phyloP scores from a whole-genome alignment of 768 basidiomycete species.

The Harrya chromipes region DNA sequence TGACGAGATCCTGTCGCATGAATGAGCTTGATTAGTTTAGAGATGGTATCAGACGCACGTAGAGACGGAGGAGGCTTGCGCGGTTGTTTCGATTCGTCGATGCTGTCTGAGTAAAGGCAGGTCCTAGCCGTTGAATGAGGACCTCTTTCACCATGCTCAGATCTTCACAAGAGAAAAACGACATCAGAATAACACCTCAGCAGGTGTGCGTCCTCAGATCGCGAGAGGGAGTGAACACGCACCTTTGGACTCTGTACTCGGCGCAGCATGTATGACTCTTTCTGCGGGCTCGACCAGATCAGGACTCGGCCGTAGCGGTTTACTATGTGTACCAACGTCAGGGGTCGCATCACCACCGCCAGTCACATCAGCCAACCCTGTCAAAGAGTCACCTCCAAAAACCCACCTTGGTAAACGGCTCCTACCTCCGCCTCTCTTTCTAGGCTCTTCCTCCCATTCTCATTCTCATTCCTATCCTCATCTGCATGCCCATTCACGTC shows the following conservation, averaged over 20 bases:
- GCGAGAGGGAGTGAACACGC: not conserved
- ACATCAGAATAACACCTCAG: not conserved
- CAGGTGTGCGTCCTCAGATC: not conserved
- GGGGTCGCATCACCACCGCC: not conserved
- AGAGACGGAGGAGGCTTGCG: constrained; percentile 28
- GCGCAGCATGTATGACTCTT: constrained; percentile 61
- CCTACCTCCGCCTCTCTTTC: constrained; percentile 9
- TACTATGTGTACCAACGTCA: constrained; percentile 26
- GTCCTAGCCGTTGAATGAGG: constrained; percentile 54
- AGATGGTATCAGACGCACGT: too few species aligned
- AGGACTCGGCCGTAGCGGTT: constrained; percentile 40
- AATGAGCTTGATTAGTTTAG: too few species aligned
- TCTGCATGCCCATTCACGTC: not conserved
- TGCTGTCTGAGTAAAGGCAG: constrained; percentile 55
- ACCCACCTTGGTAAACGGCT: constrained; percentile 32
- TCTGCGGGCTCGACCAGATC: constrained; percentile 65
- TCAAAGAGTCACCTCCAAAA: not conserved
- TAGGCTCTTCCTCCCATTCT: not conserved
- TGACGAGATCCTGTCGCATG: too few species aligned
- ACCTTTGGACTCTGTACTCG: constrained; percentile 60
- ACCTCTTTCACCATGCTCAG: constrained; percentile 51
- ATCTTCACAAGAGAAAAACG: constrained; percentile 39
- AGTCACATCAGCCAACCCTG: constrained; percentile 3
- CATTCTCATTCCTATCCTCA: not conserved
- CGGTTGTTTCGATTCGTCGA: constrained; percentile 46